Evolutionary conservation across 2,329 filamentous ascomycete species (phyloP), one percentile per base, ranked within the genome.

Genomic region (Fusarium falciforme): DNA sequence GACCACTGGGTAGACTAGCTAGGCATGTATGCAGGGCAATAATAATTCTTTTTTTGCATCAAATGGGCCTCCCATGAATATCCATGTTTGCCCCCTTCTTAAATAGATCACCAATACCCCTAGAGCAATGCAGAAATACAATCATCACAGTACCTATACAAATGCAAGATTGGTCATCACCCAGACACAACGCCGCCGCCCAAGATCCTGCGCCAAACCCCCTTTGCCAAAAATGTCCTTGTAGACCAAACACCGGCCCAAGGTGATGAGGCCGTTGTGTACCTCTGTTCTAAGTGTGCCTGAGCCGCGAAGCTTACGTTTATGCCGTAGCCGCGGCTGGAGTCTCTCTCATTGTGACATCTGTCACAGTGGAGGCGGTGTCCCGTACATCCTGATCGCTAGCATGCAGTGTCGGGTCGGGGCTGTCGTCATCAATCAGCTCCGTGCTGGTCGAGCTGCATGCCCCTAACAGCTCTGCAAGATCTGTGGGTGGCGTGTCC

Each of bases 341-440:
- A 33, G 49, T 54, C 33, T 67, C 59, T 25, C 22, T 58, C 35
- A 25, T 55, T 20, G 44, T 38, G 38, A 42, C 20, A 65, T 66
- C 63, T 17, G 40, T 36, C 42, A 59, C 42, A 33, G 64, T 36
- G 9, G 64, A 59, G 35, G 35, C 44, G 22, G 44, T 36, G n/a
- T 61, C 55, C 10, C 55, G 64, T 9, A 42, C 44, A 20, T 68
- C 70, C 6, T 78, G 70, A 36, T 77, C 75, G 16, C 57, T 71
- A 31, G 74, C 62, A 29, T 65, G 76, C 14, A 79, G 67, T 33
- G 77, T 79, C 25, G 77, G 77, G 49, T 79, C 74, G 16, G 76
- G 71, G 52, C 73, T 76, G 31, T 66, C 67, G n/a, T 70, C 68
- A n/a, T 74, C 74, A 12, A 66, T 73, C 22, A 61, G 63, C 35